Evolutionary conservation across 2,329 filamentous ascomycete genomes (phyloP), one percentile per base, ranked within the genome.

Genomic region (Atkinsonella texensis): DNA sequence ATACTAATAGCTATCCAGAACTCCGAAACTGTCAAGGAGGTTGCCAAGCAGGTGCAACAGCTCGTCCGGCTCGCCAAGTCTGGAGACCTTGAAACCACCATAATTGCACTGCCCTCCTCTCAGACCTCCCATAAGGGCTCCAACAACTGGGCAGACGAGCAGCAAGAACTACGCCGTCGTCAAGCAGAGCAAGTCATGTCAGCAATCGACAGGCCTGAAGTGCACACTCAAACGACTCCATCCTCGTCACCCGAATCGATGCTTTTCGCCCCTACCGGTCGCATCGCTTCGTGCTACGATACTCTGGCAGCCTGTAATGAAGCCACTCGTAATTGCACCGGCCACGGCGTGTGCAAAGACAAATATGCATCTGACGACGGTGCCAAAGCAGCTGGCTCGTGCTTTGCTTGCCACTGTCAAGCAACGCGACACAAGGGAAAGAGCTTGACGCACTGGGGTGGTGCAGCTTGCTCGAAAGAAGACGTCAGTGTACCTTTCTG

Each of bases 401-500:
- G 91, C 77, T 97, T 84, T 65, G 74, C 79, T 52, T 98, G 93
- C 74, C 73, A 74, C 56, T 98, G 93, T 72, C 71, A 73, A 50
- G 70, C 77, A 42, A 85, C 82, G 32, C 67, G 72, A 35, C 72
- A 75, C 49, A 72, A 74, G n/a, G 74, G 69, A 15, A 72, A 76
- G 39, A 82, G 82, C 67, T 80, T 81, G 13, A 81, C 81, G 0
- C 77, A 83, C 63, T 97, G 89, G 89, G 91, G 83, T 48, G 93
- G 93, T 15, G 74, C 81, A 39, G 84, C 85, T 46, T 98, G 93
- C 72, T 83, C 93, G 65, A 98, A 97, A 80, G 79, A 84, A 67
- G 91, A 98, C 63, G 74, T 97, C 49, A 94, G 89, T 65, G 79
- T 84, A 31, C 84, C 86, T 5, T 97, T 98, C 71, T 94, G 89